Evolutionary conservation across 2,329 filamentous ascomycete genomes (phyloP), one percentile per base, ranked within the genome.

Genomic region (Microdochium paspali): DNA sequence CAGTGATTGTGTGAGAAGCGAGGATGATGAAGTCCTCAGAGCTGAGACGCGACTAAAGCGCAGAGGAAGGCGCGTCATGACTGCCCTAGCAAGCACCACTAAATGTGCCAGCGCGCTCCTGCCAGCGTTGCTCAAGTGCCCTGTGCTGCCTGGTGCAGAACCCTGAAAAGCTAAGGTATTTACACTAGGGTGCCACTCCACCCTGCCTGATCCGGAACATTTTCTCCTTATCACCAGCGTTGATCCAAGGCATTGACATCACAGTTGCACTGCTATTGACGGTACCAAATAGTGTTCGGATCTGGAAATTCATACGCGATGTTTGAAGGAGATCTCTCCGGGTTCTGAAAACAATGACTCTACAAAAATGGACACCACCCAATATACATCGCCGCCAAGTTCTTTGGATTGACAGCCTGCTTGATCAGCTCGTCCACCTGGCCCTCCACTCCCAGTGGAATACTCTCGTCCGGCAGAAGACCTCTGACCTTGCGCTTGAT

Each of bases 381-480:
- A 67, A 97, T 95, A 66, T 97, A 98, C 94, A 98, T 98, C 32
- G 82, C 80, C 18, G 87, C 80, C 66, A 98, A 66, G 63, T 93
- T 94, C 60, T 70, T 78, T 48, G 84, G 80, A 64, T 90, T 82
- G 21, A 85, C 86, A 28, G 94, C 93, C 69, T 91, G 84, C 61
- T 85, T 80, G 56, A 98, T 93, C 65, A 98, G 67, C 66, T 94
- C 89, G 63, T 96, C 87, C n/a, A 96, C 93, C 70, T 98, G 93
- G 0, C 94, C 93, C 66, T 97, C 93, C 2, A 97, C 90, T 24
- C 90, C 90, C 52, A 99, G 70, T 40, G 93, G 91, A 47, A 98
- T 93, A 53, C 83, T 91, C 71, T 98, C 91, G 2, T 88, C 84
- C 3, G 84, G 81, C 56, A 96, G 70, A 58, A 95, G 71, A 0